Evolutionary conservation across 495 filamentous ascomycete species (phyloP), one percentile per base, ranked within the genome.

Genomic region (Aspergillus carlsbadensis): DNA sequence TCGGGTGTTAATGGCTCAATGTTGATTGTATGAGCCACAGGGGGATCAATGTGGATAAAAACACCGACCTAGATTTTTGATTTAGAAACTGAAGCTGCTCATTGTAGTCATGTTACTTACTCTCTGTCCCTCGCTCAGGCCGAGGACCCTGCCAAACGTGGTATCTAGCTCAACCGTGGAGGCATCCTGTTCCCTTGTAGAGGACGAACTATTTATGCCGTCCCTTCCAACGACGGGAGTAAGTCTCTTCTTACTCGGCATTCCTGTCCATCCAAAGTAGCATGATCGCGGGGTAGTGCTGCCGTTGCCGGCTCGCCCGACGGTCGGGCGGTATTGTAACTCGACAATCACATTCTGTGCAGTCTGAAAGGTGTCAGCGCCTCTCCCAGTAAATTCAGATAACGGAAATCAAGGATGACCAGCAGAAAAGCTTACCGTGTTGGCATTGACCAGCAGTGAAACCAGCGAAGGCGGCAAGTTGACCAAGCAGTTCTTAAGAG

Each of bases 261-360:
- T 94, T 57, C 94, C 94, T 15, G 94, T 96, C 95, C 95, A 98
- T 63, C 94, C 94, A 42, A 94, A 76, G 60, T 86, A 96, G 60
- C 92, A 81, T 50, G 90, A 92, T 60, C 79, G 87, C 65, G 81
- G 81, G 22, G 76, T 70, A 44, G 78, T 63, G 59, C 67, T 70
- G 48, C 74, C 75, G 66, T 71, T 66, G 49, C 14, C 40, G 65
- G 66, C 48, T 68, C 76, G 71, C 10, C 56, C 62, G n/a, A 65
- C 57, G n/a, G 64, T 52, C 14, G 77, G 70, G 49, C 81, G 81
- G 66, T 84, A 89, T 63, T 78, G 85, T 39, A 98, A 79, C 70
- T 98, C 94, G 68, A 98, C 87, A 56, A 98, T 81, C 60, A 97
- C 90, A 88, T 97, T 96, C 70, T 98, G 94, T 33, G 89, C 89